Evolutionary conservation across 164 flowering plant species (phyloP), one percentile per base, ranked within the genome.

Genomic region (Pachysandra terminalis): DNA sequence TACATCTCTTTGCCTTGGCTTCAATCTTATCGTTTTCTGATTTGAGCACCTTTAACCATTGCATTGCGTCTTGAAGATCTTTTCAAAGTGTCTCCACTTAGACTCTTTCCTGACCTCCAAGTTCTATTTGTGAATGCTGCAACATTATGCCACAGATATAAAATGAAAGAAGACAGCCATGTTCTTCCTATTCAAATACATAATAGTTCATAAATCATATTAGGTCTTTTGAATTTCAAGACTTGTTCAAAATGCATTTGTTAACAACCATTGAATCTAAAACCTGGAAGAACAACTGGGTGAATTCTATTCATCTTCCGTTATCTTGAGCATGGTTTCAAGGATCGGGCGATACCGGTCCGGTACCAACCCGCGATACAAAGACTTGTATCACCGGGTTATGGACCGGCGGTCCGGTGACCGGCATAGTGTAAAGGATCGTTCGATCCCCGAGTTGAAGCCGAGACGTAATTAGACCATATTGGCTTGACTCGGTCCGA

Each of bases 91-190:
- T 79, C 79, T 90, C 96, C 12, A 77, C 53, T 70, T 84, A 96
- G 59, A 89, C 84, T 69, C 96, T 85, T 2, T 87, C 96, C 16
- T 81, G 81, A n/a, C 77, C 81, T 17, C 86, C 93, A 25, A 93
- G 83, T 74, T 87, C 87, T 64, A 96, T 80, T 73, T 67, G 73
- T 49, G 90, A 68, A 71, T 81, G 95, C 99, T 96, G 90, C 62
- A 75, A 74, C 35, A 16, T 19, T 23, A 19, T 60, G 27, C 19
- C 48, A 58, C 59, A 58, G 48, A n/a, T n/a, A 52, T 61, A 59
- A 9, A 53, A 19, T n/a, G n/a, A n/a, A 63, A 41, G 28, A 35
- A 21, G 17, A 51, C 48, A 45, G 45, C 14, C 56, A 19, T 3
- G 24, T n/a, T 27, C 5, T 28, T 25, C 22, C 41, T 9, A n/a